Percentiles rank a stretch among this genome's conserved stretches.
These are phyloP conservation scores for Fusarium sp. DNA, from an alignment of 2,329 filamentous ascomycete genomes.

Conservation along the genomic window DNA sequence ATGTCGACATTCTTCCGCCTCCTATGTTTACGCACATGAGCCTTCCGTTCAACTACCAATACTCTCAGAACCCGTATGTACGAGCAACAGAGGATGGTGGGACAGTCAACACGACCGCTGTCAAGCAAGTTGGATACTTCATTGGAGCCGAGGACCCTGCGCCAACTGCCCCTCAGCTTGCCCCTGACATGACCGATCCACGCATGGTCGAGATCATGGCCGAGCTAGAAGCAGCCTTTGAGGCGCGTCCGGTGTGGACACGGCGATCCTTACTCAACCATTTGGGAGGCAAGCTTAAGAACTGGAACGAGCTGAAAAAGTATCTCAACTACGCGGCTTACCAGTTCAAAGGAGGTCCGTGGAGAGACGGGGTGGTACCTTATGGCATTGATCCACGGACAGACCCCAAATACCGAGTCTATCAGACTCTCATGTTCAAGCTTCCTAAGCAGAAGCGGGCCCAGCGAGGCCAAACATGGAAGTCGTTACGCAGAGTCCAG, in stretches of 20 bases:
- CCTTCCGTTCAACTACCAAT: slow-evolving; percentile 84
- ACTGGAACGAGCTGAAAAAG: slow-evolving; percentile 76
- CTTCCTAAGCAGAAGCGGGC: slow-evolving; percentile 69
- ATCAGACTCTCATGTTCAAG: slow-evolving; percentile 93
- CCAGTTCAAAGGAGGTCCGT: slow-evolving; percentile 93
- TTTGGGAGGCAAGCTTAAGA: slow-evolving; percentile 67
- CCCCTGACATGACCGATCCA: slow-evolving; percentile 72
- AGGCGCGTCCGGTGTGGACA: slow-evolving; percentile 87
- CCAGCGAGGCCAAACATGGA: slow-evolving; percentile 65
- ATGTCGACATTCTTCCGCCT: slow-evolving; percentile 83
- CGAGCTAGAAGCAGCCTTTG: slow-evolving; percentile 76
- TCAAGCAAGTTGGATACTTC: slow-evolving; percentile 73
- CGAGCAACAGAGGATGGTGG: slow-evolving; percentile 71
- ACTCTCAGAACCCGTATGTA: slow-evolving; percentile 88
- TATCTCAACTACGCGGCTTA: slow-evolving; percentile 90
- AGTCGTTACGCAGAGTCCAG: slow-evolving; percentile 61
- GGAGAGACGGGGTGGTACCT: slow-evolving; percentile 87
- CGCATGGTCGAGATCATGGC: slow-evolving; percentile 76
- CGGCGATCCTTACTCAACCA: slow-evolving; percentile 85
- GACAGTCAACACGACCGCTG: slow-evolving; percentile 72
- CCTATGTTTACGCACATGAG: slow-evolving; percentile 83
- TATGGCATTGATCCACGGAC: slow-evolving; percentile 90
- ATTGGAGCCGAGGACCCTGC: slow-evolving; percentile 74
- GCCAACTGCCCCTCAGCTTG: slow-evolving; percentile 72
- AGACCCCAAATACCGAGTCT: slow-evolving; percentile 82